A percentile compares a stretch with the other conserved stretches of the same genome.
Conservation (phyloP, 345 rosid species). For the Dovyalis caffra region DNA sequence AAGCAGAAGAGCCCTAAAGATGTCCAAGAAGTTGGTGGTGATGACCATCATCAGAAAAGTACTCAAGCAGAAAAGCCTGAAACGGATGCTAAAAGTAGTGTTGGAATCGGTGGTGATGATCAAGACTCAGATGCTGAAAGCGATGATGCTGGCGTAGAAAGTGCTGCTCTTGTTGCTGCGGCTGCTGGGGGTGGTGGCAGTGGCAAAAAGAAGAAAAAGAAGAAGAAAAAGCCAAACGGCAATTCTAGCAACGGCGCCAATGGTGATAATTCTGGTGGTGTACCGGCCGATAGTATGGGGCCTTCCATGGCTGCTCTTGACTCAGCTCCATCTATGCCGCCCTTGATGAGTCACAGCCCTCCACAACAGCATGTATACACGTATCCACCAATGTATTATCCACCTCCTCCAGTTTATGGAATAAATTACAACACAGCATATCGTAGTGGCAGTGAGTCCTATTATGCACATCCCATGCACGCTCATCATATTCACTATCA, state of each 20-base stretch:
- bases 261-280: constrained; percentile 17
- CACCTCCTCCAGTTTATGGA: constrained; percentile 40
- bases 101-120: constrained; percentile 8
- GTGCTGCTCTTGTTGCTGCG: not conserved
- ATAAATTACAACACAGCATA: constrained; percentile 51
- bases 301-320: not conserved
- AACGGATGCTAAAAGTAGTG: not conserved
- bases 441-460: constrained; percentile 32
- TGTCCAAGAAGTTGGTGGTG: constrained; percentile 11
- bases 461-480: constrained; percentile 30
- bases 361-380: constrained; percentile 32
- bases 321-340: constrained; percentile 19
- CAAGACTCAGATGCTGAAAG: constrained; percentile 17
- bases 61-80: constrained; percentile 19
- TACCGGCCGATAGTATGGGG: constrained; percentile 3
- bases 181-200: constrained; percentile 3
- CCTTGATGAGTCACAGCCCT: constrained; percentile 29
- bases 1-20: constrained; percentile 21
- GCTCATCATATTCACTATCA: constrained; percentile 15
- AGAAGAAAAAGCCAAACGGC: constrained; percentile 36
- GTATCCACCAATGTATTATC: constrained; percentile 25
- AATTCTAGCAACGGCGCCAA: constrained; percentile 10
- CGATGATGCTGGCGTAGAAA: constrained; percentile 5
- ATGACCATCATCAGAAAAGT: constrained; percentile 3
- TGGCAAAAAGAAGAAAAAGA: constrained; percentile 40